phyloP scores from a whole-genome alignment of 2,329 filamentous ascomycete genomes.

The Colletotrichum liaoningense region DNA sequence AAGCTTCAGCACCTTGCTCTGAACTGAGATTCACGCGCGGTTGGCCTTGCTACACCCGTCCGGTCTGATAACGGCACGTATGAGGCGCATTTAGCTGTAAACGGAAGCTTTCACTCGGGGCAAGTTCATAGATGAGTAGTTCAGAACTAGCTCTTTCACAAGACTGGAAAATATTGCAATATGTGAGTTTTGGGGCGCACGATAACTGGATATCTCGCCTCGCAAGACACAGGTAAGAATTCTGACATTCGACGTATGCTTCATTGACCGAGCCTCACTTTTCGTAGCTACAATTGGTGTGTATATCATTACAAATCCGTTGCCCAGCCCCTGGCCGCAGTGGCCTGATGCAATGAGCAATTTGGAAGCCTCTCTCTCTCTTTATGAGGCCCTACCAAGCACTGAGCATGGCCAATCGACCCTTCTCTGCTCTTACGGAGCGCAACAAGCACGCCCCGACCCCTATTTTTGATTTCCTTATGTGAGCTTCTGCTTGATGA shows the following conservation, averaged over 20 bases:
- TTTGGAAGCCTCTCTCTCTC: neutral
- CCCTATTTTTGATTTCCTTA: slow-evolving; percentile 55
- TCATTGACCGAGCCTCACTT: slow-evolving; percentile 32
- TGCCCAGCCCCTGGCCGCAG: slow-evolving; percentile 1
- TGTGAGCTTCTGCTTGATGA: slow-evolving; percentile 99
- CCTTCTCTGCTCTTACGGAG: slow-evolving; percentile 5
- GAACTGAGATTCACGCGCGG: neutral
- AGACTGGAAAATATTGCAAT: neutral
- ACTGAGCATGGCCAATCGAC: neutral
- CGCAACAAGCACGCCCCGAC: neutral
- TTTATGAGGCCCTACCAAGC: neutral
- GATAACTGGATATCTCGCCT: neutral
- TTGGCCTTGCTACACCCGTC: neutral
- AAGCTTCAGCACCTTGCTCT: neutral
- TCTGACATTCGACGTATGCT: slow-evolving; percentile 23
- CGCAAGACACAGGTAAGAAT: neutral
- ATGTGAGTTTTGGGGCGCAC: neutral
- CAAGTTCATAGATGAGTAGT: neutral
- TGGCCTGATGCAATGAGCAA: neutral
- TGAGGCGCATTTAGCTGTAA: neutral
- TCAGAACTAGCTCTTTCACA: neutral
- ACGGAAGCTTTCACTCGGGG: neutral
- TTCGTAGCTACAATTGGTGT: slow-evolving; percentile 29
- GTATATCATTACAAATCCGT: slow-evolving; percentile 35
- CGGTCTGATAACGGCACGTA: neutral